Evolutionary conservation across 1,284 basidiomycete genomes (phyloP).

Genomic region (Amylostereum areolatum): DNA sequence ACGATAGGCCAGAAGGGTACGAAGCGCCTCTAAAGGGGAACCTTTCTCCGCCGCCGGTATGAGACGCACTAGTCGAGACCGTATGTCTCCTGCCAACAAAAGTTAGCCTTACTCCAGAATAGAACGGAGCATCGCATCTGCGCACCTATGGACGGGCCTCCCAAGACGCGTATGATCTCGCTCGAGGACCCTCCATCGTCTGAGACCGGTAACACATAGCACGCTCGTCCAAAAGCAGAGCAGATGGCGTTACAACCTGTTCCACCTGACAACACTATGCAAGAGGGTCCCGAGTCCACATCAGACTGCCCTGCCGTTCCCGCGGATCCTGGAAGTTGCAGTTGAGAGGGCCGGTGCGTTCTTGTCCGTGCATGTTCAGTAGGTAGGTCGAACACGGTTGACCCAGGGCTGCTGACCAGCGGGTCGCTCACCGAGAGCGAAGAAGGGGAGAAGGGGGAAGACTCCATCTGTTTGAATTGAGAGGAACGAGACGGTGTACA

Average conservation of each 20-base stretch:
- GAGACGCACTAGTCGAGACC: conserved; percentile 75
- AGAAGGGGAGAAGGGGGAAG: too few species aligned
- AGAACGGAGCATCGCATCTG: not conserved
- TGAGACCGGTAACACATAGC: conserved; percentile 77
- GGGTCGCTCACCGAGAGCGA: too few species aligned
- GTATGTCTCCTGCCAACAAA: conserved; percentile 59
- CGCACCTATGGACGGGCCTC: conserved; percentile 75
- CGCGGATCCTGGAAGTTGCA: conserved; percentile 3
- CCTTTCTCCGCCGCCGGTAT: conserved; percentile 59
- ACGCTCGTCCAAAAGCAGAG: conserved; percentile 63
- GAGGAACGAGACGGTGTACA: too few species aligned
- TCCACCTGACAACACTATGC: conserved; percentile 73
- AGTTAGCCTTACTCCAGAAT: too few species aligned
- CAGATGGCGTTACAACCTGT: conserved; percentile 80
- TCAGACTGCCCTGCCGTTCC: conserved; percentile 2
- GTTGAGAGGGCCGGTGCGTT: conserved; percentile 1
- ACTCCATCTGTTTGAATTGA: too few species aligned
- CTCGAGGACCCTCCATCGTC: conserved; percentile 85
- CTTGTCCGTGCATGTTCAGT: conserved; percentile 26
- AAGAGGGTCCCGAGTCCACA: conserved; percentile 27
- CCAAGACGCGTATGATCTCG: conserved; percentile 79
- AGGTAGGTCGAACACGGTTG: conserved; percentile 69
- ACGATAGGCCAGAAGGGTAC: conserved; percentile 74
- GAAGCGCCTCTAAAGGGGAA: conserved; percentile 66
- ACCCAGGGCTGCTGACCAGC: conserved; percentile 42